These are phyloP conservation scores for Candida dajiaensis DNA, from an alignment of 805 yeast species.

Conservation along the genomic window DNA sequence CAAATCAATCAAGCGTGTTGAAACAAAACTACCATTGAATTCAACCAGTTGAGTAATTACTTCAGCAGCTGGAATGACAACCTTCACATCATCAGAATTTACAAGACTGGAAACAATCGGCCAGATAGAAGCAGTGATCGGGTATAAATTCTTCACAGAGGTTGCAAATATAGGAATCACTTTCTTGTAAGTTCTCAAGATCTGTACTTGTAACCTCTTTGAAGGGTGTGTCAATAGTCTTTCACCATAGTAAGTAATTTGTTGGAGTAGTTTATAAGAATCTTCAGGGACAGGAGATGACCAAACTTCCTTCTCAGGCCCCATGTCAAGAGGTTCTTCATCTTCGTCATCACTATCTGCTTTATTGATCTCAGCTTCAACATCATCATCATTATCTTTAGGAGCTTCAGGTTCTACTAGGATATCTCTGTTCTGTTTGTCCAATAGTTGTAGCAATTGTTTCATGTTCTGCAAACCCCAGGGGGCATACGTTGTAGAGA, in stretches of 20 bases:
- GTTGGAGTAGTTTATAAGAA: conserved; percentile 52
- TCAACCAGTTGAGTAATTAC: conserved; percentile 24
- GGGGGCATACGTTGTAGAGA: conserved; percentile 20
- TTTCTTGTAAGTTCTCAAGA: conserved; percentile 43
- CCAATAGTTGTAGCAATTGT: conserved; percentile 40
- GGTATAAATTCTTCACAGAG: conserved; percentile 37
- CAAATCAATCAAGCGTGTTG: conserved; percentile 40
- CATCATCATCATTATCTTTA: conserved; percentile 28
- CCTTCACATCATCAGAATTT: conserved; percentile 19
- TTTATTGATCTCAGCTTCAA: conserved; percentile 31
- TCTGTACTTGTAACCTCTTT: conserved; percentile 44
- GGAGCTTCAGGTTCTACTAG: conserved; percentile 25
- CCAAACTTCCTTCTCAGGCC: conserved; percentile 43
- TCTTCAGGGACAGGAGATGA: conserved; percentile 55
- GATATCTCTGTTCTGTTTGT: conserved; percentile 27
- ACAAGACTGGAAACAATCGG: conserved; percentile 30
- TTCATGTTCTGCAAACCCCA: conserved; percentile 41
- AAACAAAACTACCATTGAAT: conserved; percentile 41
- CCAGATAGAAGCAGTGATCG: conserved; percentile 50
- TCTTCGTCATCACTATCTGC: conserved; percentile 31
- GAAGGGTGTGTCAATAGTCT: conserved; percentile 66
- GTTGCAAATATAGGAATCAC: conserved; percentile 51
- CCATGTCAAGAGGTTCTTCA: conserved; percentile 24
- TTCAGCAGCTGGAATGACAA: conserved; percentile 26
- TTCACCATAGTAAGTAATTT: conserved; percentile 65